Evolutionary conservation across 2,329 filamentous ascomycete genomes (phyloP).

Genomic region (Gnomoniopsis smithogilvyi): DNA sequence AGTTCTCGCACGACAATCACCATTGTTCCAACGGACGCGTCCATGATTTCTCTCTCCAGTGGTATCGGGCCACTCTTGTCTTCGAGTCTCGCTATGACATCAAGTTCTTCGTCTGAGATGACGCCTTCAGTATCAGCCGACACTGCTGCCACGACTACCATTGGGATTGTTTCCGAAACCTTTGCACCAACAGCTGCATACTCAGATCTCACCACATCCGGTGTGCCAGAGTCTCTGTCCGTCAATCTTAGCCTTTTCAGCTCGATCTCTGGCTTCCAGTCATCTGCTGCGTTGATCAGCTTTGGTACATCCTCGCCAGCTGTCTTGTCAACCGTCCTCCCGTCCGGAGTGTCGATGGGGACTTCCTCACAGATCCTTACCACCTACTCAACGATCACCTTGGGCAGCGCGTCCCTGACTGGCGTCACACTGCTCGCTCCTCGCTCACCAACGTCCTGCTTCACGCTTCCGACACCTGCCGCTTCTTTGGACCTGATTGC

Average conservation of each 20-base stretch:
- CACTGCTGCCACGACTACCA: background rate
- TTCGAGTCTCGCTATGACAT: background rate
- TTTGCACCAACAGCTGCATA: conserved; percentile 12
- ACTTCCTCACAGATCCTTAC: conserved; percentile 11
- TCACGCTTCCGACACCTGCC: conserved; percentile 20
- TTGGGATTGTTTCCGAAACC: conserved; percentile 13
- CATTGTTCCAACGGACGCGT: conserved; percentile 2
- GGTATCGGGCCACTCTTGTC: conserved; percentile 14
- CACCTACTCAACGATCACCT: conserved; percentile 10
- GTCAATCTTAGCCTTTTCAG: conserved; percentile 8
- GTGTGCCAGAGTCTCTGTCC: conserved; percentile 11
- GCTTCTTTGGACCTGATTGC: conserved; percentile 21
- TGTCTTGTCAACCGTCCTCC: conserved; percentile 9
- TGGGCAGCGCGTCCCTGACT: conserved; percentile 17
- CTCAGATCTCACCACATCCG: conserved; percentile 15
- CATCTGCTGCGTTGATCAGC: conserved; percentile 14
- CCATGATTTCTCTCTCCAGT: conserved; percentile 9
- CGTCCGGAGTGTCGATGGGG: conserved; percentile 4
- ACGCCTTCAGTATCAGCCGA: background rate
- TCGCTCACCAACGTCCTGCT: conserved; percentile 24
- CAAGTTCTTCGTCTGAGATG: background rate
- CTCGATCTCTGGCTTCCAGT: conserved; percentile 2
- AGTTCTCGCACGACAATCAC: background rate
- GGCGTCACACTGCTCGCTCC: conserved; percentile 21
- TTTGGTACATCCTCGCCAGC: conserved; percentile 16